These are phyloP conservation scores for Pelargonium cotyledonis DNA, from an alignment of 441 rosid genomes.

Conservation along the genomic window DNA sequence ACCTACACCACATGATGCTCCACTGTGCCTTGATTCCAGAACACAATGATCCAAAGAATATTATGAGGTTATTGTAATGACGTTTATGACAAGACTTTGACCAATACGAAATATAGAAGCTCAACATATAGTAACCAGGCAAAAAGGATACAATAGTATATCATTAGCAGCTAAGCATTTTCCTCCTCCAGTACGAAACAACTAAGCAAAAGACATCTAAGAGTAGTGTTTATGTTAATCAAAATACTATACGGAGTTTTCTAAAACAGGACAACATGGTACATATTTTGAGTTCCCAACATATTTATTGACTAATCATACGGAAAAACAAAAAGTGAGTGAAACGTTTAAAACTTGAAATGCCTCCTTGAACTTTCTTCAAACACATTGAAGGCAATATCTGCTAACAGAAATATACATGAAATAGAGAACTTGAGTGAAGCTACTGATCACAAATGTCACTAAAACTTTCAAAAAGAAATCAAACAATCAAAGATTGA, in stretches of 20 bases:
- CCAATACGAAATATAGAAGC: not conserved
- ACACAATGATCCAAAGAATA: not conserved
- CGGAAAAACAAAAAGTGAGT: not conserved
- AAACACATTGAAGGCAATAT: not conserved
- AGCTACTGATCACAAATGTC: not conserved
- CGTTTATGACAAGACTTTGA: slow-evolving; percentile 1
- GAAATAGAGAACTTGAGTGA: not conserved
- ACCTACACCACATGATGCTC: not conserved
- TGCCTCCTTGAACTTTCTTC: not conserved
- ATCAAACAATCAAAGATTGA: not conserved
- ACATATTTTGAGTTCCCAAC: not conserved
- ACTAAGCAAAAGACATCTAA: too few species aligned
- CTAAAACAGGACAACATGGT: not conserved
- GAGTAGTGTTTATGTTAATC: not conserved
- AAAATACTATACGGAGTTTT: not conserved
- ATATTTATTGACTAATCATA: not conserved
- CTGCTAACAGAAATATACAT: not conserved
- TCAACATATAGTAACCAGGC: not conserved
- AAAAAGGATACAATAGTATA: not conserved
- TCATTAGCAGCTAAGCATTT: not conserved
- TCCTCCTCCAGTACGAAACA: not conserved
- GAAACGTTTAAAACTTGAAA: not conserved
- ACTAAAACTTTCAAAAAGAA: not conserved
- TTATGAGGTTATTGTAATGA: not conserved
- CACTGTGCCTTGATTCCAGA: not conserved